A percentile compares a stretch with the other conserved stretches of the same genome.
Conservation (phyloP, 192 early-diverging fungal species). For the Phycomyces blakesleeanus region DNA sequence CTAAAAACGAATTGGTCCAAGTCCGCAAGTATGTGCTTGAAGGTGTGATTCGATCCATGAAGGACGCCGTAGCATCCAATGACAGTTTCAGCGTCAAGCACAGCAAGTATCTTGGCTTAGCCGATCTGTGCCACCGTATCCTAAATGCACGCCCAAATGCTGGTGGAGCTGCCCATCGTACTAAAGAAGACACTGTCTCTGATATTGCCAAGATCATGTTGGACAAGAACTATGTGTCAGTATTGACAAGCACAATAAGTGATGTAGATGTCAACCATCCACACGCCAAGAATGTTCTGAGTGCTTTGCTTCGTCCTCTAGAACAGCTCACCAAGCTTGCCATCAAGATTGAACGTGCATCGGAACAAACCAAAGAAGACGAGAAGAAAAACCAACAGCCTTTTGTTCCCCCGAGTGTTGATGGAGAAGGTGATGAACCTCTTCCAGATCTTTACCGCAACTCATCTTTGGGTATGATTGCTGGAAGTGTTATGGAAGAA, state of each 20-base stretch:
- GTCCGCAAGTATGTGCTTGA: constrained; percentile 69
- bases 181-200: constrained; percentile 54
- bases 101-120: constrained; percentile 61
- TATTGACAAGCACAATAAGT: constrained; percentile 73
- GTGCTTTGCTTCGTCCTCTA: constrained; percentile 78
- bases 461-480: constrained; percentile 79
- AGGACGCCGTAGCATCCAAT: constrained; percentile 52
- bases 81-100: constrained; percentile 57
- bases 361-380: constrained; percentile 44
- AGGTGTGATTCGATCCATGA: constrained; percentile 55
- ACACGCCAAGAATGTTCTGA: constrained; percentile 67
- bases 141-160: constrained; percentile 49
- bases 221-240: constrained; percentile 80
- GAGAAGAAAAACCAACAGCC: constrained; percentile 50
- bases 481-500: constrained; percentile 67
- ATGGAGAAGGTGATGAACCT: constrained; percentile 40
- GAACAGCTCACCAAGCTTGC: constrained; percentile 87
- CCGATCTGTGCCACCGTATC: constrained; percentile 65
- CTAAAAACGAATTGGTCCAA: constrained; percentile 53
- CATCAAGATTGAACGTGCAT: constrained; percentile 70
- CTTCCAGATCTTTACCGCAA: constrained; percentile 80
- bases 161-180: constrained; percentile 12
- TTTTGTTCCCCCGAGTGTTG: neutral
- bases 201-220: constrained; percentile 78
- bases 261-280: constrained; percentile 94